Evolutionary conservation across 805 yeast genomes (phyloP).

Genomic region (Nakazawaea ishiwadae): DNA sequence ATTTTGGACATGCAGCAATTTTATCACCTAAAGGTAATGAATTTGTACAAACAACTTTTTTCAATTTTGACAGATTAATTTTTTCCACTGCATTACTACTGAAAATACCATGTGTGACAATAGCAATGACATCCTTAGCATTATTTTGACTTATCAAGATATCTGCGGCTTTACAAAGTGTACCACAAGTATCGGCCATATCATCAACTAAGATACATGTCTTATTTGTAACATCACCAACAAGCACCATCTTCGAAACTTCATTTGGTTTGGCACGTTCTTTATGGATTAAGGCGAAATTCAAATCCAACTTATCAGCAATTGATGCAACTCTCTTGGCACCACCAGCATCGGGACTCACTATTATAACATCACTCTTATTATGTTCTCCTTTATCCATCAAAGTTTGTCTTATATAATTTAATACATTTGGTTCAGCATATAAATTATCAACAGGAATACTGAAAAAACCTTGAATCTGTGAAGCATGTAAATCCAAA

Average conservation of each 20-base stretch:
- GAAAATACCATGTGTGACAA: slow-evolving; percentile 93
- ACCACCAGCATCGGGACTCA: slow-evolving; percentile 99
- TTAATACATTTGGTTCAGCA: slow-evolving; percentile 87
- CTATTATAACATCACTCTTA: slow-evolving; percentile 62
- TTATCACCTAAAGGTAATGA: slow-evolving; percentile 80
- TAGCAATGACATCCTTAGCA: slow-evolving; percentile 83
- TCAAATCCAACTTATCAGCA: slow-evolving; percentile 88
- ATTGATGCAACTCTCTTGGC: slow-evolving; percentile 94
- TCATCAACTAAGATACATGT: slow-evolving; percentile 88
- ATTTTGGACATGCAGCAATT: slow-evolving; percentile 53
- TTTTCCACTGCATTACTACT: slow-evolving; percentile 78
- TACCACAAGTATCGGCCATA: slow-evolving; percentile 99
- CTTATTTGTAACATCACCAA: slow-evolving; percentile 86
- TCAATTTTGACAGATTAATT: slow-evolving; percentile 61
- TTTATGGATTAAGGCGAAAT: slow-evolving; percentile 93
- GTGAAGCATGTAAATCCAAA: slow-evolving; percentile 96
- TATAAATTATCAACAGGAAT: slow-evolving; percentile 95
- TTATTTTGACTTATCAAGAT: slow-evolving; percentile 59
- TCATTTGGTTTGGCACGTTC: slow-evolving; percentile 95
- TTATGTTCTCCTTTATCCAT: slow-evolving; percentile 24
- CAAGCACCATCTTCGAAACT: slow-evolving; percentile 90
- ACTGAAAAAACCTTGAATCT: slow-evolving; percentile 93
- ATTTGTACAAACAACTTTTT: slow-evolving; percentile 83
- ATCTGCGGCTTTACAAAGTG: slow-evolving; percentile 92
- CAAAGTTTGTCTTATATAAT: slow-evolving; percentile 69